phyloP scores from a whole-genome alignment of 108 stramenopile species.

The Nitzschia sp. region DNA sequence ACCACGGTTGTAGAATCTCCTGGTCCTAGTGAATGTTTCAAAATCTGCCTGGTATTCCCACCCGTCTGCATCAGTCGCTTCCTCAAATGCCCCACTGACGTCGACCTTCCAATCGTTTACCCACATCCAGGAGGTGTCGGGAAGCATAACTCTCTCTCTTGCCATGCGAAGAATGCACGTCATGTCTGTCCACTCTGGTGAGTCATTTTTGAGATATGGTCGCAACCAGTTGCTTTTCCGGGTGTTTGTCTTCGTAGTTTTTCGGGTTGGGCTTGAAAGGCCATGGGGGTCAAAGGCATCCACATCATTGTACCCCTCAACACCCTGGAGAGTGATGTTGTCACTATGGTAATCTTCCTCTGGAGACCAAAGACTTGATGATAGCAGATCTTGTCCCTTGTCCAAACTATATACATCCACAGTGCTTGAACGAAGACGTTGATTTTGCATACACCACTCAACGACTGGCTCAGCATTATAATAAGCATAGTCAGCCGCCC shows the following conservation, averaged over 20 bases:
- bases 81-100: conserved; percentile 49
- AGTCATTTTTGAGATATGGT: conserved; percentile 76
- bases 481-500: conserved; percentile 24
- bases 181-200: conserved; percentile 74
- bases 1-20: conserved; percentile 62
- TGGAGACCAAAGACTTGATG: conserved; percentile 65
- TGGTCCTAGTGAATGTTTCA: conserved; percentile 54
- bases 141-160: conserved; percentile 61
- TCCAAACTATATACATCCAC: conserved; percentile 58
- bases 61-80: conserved; percentile 71
- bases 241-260: not conserved
- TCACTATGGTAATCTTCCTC: conserved; percentile 45
- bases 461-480: conserved; percentile 70
- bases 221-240: conserved; percentile 54
- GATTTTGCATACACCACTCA: conserved; percentile 77
- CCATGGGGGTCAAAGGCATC: not conserved
- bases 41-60: conserved; percentile 82
- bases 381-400: conserved; percentile 69
- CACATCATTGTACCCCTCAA: conserved; percentile 3
- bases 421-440: conserved; percentile 55
- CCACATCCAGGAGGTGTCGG: conserved; percentile 80
- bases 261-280: conserved; percentile 12
- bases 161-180: conserved; percentile 52
- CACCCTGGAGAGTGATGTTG: not conserved
- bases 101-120: conserved; percentile 79